These are phyloP conservation scores for Apiospora malaysiana DNA, from an alignment of 2,329 filamentous ascomycete species.

Conservation along the genomic window DNA sequence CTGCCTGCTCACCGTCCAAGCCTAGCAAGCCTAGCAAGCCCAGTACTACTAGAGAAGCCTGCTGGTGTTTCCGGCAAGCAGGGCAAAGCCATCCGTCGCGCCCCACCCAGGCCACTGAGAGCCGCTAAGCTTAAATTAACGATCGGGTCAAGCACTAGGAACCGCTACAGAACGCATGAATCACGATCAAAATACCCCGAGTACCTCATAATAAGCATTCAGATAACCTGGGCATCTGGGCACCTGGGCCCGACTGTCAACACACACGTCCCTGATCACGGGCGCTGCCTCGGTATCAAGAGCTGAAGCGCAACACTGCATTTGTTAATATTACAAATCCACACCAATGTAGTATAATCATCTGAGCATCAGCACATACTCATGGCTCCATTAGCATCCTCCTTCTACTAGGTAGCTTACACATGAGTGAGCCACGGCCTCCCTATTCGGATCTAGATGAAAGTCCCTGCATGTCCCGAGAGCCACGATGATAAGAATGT, in stretches of 20 bases:
- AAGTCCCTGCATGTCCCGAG: too few relatives aligned
- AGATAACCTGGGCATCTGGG: too few relatives aligned
- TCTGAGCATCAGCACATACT: not conserved
- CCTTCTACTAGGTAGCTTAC: not conserved
- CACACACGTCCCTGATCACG: not conserved
- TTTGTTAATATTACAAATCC: not conserved
- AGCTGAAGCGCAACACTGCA: not conserved
- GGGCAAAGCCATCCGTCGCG: not conserved
- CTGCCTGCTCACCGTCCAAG: not conserved
- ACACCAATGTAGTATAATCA: not conserved
- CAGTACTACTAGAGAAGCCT: too few relatives aligned
- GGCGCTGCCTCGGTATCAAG: not conserved
- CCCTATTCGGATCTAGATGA: not conserved
- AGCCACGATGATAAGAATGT: too few relatives aligned
- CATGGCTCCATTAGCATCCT: not conserved
- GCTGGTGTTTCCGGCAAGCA: not conserved
- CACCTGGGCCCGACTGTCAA: not conserved
- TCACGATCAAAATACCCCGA: not conserved
- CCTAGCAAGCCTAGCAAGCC: too few relatives aligned
- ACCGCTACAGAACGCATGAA: not conserved
- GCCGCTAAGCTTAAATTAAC: conserved; percentile 14
- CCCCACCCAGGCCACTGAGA: conserved; percentile 4
- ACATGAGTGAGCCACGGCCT: not conserved
- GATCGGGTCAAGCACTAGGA: conserved; percentile 2
- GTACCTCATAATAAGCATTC: not conserved